Evolutionary conservation across 202 grass and related monocot genomes (phyloP), one percentile per base, ranked within the genome.

Genomic region (Setaria italica): DNA sequence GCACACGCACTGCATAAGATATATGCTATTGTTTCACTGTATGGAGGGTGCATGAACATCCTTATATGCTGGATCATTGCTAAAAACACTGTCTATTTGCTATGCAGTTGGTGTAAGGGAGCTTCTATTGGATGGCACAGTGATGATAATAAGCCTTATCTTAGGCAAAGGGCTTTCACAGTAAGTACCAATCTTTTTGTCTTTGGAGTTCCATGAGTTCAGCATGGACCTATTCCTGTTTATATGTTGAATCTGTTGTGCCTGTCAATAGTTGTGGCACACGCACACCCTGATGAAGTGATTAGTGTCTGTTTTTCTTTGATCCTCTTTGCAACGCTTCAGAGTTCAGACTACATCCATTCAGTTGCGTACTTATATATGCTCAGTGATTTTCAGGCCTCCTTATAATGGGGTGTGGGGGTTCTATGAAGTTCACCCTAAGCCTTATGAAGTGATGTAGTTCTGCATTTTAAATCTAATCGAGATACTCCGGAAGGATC

Each of bases 121-220:
- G 80, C 95, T 80, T 95, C 85, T 58, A 95, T 95, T 86, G 93
- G 93, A 79, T 98, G 95, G 95, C 93, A 98, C 74, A 92, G 88
- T 49, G 95, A 95, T 84, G 88, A 98, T 64, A 98, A 98, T 71
- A 92, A 89, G 77, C 89, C 95, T 80, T 98, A 98, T 90, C 93
- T 98, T 76, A 94, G 80, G 81, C 95, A 98, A 89, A 91, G 95
- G 71, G 91, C 84, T 66, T 95, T 98, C 73, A 84, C 93, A 68
- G 95, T 98, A 77, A 85, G 81, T 42, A 76, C 20, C 45, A 48
- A 62, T 62, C 19, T 17, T 32, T 62, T 12, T 54, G 4, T 3
- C 2, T 7, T 12, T 58, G 34, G 21, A 76, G 25, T 87, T 80
- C 19, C 39, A 6, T 70, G 43, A 80, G 33, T 32, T 37, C 34